Evolutionary conservation across 2,329 filamentous ascomycete species (phyloP).

Genomic region (Aspergillus fumigatiaffinis): DNA sequence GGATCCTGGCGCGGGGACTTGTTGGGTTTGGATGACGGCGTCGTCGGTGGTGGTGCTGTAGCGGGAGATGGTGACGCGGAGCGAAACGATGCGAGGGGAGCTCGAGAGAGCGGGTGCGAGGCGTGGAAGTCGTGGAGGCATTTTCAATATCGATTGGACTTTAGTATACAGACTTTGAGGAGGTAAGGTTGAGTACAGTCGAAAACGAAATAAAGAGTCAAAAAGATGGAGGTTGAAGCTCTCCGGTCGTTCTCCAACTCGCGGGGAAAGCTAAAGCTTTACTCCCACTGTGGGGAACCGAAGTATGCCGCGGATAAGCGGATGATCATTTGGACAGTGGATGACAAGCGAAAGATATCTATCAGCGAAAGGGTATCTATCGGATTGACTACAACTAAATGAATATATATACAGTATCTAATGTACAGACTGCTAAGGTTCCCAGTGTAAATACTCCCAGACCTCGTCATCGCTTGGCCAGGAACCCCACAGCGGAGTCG

Average conservation of each 20-base stretch:
- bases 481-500: slow-evolving; percentile 31
- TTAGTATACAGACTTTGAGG: neutral
- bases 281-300: slow-evolving; percentile 7
- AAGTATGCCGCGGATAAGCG: slow-evolving; percentile 16
- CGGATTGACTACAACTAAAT: slow-evolving; percentile 4
- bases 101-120: slow-evolving; percentile 20
- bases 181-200: slow-evolving; percentile 3
- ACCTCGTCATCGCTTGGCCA: slow-evolving; percentile 44
- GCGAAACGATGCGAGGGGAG: slow-evolving; percentile 14
- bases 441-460: slow-evolving; percentile 28
- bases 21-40: slow-evolving; percentile 60
- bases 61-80: slow-evolving; percentile 30
- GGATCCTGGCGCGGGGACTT: slow-evolving; percentile 70
- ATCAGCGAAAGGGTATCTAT: slow-evolving; percentile 12
- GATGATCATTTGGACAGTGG: neutral
- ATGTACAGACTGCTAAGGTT: slow-evolving; percentile 18
- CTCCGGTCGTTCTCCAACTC: slow-evolving; percentile 2
- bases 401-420: slow-evolving; percentile 13
- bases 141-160: slow-evolving; percentile 11
- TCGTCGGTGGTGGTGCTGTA: slow-evolving; percentile 33
- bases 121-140: slow-evolving; percentile 31
- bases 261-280: slow-evolving; percentile 25
- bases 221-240: neutral
- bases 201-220: neutral
- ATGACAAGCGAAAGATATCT: neutral